Evolutionary conservation across 2,329 filamentous ascomycete genomes (phyloP), one percentile per base, ranked within the genome.

Genomic region (Botrytis elliptica): DNA sequence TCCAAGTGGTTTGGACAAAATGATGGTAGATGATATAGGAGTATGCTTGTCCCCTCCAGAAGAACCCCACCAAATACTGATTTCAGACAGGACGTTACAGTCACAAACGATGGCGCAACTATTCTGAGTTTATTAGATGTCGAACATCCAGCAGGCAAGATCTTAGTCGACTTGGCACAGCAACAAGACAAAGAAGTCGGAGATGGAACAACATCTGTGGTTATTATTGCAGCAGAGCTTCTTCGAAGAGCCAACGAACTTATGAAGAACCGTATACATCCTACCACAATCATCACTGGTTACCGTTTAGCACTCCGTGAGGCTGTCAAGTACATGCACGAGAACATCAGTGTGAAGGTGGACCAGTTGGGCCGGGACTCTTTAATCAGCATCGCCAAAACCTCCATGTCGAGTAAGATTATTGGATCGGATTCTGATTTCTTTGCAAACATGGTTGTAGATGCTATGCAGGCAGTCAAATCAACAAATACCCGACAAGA

Each of bases 11-110:
- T 89, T 99, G 78, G 96, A 99, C 84, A 99, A 99, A 89, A 99
- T 99, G 96, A 98, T 99, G 96, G 96, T 99, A 80, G 96, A 99
- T 85, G 96, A 99, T 83, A 98, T 99, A 83, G 96, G 96, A 82
- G 92, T 94, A 89, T 80, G 91, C 80, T 73, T 73, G 60, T 42
- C 38, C 64, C 29, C 36, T 52, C 52, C 67, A 55, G 67, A 66
- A 40, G 55, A 74, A 74, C 72, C 46, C 62, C 65, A 62, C 49
- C 38, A 68, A 72, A 68, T 73, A 73, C 79, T 81, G 72, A 81
- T 63, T 67, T 65, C 70, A 64, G 40, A 49, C 79, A 94, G 92
- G 96, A 99, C 86, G 96, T 99, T 74, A 99, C 96, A 75, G 96
- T 99, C 74, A 99, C 96, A 78, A 99, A 99, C 85, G 96, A 99